Base-by-base conservation (phyloP, 371 early-diverging fungal species). In the Mucor circinelloides region DNA sequence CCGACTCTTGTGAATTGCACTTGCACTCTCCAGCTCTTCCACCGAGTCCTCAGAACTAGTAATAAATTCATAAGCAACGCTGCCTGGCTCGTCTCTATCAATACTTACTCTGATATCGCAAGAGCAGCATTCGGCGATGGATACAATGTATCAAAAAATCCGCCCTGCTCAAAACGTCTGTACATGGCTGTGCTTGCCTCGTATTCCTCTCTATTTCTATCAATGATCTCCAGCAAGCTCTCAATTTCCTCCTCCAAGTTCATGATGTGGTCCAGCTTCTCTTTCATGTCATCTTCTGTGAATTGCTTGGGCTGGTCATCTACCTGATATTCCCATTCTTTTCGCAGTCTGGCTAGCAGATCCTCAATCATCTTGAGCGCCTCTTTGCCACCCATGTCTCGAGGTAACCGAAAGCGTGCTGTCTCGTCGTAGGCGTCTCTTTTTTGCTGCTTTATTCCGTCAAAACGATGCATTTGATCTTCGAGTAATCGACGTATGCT, bases 241-340 rank as follows among this genome's bases (percentile, higher is more conserved):
- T 76, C 74, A 3, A 80, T 57, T 21, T 60, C 59, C 27, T 71
- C 36, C 40, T 77, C 67, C 17, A 83, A 55, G 15, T 50, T 42
- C 2, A 56, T 44, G 19, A 80, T 78, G 1, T 52, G 56, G 23
- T 74, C 66, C 32, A 74, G 64, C 9, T 77, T 77, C 36, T 76
- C 74, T 1, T 50, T 31, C 58, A 80, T 71, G 8, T 83, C 76
- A 30, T 79, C 72, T 19, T 73, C 76, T 6, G 74, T 76, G 21
- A 70, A 74, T 17, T 54, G 64, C 23, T 55, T 63, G 15, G 74
- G 71, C 27, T 61, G 60, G 9, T 64, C 30, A 9, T 48, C 21
- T 23, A 75, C 67, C 58, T 83, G 81, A 36, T 62, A 27, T 30
- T 77, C 64, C 81, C 81, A 83, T 62, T 80, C 81, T 38, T 76